phyloP scores from a whole-genome alignment of 2,329 filamentous ascomycete species.

The Pseudogymnoascus sp. region DNA sequence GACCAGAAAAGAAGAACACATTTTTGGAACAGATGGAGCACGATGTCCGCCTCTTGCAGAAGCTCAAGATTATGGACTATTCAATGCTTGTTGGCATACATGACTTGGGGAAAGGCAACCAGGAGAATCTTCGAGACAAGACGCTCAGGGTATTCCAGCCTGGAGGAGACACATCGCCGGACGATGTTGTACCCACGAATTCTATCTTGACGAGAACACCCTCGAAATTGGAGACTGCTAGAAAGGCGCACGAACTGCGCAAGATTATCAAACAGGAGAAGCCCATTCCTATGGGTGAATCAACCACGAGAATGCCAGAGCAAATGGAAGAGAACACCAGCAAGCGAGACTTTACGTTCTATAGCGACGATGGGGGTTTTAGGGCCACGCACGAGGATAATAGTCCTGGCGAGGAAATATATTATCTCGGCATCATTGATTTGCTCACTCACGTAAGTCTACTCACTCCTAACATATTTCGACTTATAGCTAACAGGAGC shows the following conservation, averaged over 20 bases:
- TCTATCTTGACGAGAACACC: constrained; percentile 75
- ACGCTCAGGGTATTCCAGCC: constrained; percentile 92
- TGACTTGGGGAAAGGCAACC: constrained; percentile 81
- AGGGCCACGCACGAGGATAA: constrained; percentile 89
- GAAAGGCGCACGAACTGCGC: constrained; percentile 83
- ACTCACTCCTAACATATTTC: not conserved
- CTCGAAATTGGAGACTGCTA: constrained; percentile 83
- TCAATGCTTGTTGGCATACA: constrained; percentile 92
- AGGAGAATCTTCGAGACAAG: constrained; percentile 84
- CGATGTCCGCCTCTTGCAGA: constrained; percentile 81
- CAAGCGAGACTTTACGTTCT: constrained; percentile 71
- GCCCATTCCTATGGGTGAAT: constrained; percentile 85
- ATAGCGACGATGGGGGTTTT: constrained; percentile 88
- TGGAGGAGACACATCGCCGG: constrained; percentile 56
- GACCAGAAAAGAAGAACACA: constrained; percentile 75
- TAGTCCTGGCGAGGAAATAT: constrained; percentile 77
- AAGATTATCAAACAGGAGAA: constrained; percentile 90
- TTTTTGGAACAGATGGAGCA: constrained; percentile 84
- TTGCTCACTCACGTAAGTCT: constrained; percentile 86
- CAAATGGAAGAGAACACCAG: constrained; percentile 70
- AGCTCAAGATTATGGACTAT: constrained; percentile 96
- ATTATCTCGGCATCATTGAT: constrained; percentile 97
- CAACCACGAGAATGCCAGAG: constrained; percentile 78
- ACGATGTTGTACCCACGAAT: constrained; percentile 41
- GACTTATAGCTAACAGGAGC: constrained; percentile 17